A percentile compares a stretch with the other conserved stretches of the same genome.
Evolutionary conservation across 805 yeast genomes (phyloP).

Genomic region (Kurtzmaniella cleridarum): DNA sequence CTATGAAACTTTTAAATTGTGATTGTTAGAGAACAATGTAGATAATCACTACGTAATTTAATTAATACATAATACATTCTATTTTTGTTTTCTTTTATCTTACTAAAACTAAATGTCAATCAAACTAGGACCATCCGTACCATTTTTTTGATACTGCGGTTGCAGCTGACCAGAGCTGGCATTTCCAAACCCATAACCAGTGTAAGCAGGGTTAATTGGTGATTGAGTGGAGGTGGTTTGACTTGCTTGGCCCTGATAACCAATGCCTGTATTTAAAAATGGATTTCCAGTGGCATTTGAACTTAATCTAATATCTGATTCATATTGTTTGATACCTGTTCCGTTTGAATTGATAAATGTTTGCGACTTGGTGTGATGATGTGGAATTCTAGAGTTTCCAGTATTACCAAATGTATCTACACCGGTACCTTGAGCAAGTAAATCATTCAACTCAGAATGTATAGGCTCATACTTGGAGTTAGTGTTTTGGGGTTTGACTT

Average conservation of each 20-base stretch:
- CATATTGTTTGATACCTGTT: conserved; percentile 60
- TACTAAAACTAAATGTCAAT: conserved; percentile 31
- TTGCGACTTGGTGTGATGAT: conserved; percentile 81
- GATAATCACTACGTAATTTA: not conserved
- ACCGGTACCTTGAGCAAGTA: conserved; percentile 84
- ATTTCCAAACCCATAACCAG: conserved; percentile 95
- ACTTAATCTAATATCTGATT: conserved; percentile 27
- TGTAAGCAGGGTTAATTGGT: conserved; percentile 69
- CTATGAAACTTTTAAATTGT: conserved; percentile 12
- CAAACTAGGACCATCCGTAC: conserved; percentile 39
- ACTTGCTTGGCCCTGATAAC: conserved; percentile 20
- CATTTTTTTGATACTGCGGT: conserved; percentile 23
- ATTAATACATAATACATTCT: not conserved
- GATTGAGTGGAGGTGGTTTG: conserved; percentile 23
- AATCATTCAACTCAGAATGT: conserved; percentile 63
- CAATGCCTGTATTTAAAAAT: conserved; percentile 57
- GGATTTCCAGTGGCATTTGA: conserved; percentile 50
- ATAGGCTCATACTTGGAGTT: conserved; percentile 38
- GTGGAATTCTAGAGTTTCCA: conserved; percentile 81
- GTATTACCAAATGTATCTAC: conserved; percentile 90
- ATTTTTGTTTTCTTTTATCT: not conserved
- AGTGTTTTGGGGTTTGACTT: conserved; percentile 30
- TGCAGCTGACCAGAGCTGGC: conserved; percentile 34
- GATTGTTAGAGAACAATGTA: not conserved
- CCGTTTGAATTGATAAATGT: conserved; percentile 85